A percentile compares a stretch with the other conserved stretches of the same genome.
Conservation (phyloP, 768 basidiomycete species). For the Tremella yokohamensis region DNA sequence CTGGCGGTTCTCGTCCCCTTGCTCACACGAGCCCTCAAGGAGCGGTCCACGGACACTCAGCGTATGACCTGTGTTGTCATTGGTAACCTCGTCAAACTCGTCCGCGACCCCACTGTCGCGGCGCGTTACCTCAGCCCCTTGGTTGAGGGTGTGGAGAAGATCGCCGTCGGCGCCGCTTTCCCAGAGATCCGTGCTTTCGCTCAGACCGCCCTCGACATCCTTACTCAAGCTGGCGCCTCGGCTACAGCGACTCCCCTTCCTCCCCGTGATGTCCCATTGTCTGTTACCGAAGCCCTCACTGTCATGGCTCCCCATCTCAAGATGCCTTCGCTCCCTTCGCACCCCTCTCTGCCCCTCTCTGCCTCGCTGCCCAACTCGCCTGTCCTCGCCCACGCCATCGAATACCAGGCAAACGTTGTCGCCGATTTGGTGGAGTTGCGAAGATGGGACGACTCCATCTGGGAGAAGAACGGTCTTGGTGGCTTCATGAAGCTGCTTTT, state of each 20-base stretch:
- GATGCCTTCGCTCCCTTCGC: conserved; percentile 55
- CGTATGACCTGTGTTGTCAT: conserved; percentile 90
- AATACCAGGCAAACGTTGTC: conserved; percentile 70
- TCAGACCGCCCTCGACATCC: conserved; percentile 71
- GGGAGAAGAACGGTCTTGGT: conserved; percentile 62
- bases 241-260: conserved; percentile 65
- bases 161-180: conserved; percentile 86
- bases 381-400: conserved; percentile 61
- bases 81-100: conserved; percentile 95
- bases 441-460: conserved; percentile 48
- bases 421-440: conserved; percentile 66
- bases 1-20: conserved; percentile 92
- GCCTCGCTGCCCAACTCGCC: conserved; percentile 57
- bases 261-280: conserved; percentile 65
- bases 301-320: conserved; percentile 62
- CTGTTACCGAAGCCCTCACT: conserved; percentile 60
- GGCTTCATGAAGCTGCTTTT: conserved; percentile 71
- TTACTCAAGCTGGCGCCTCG: conserved; percentile 79
- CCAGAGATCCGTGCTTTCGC: conserved; percentile 97
- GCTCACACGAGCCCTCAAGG: conserved; percentile 82
- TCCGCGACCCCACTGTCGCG: conserved; percentile 83
- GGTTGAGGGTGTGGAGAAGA: conserved; percentile 84
- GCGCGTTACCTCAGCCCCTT: conserved; percentile 81
- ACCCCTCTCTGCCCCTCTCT: conserved; percentile 56
- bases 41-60: conserved; percentile 93